Conservation (phyloP, 2,329 filamentous ascomycete genomes). For the Xylaria polymorpha region DNA sequence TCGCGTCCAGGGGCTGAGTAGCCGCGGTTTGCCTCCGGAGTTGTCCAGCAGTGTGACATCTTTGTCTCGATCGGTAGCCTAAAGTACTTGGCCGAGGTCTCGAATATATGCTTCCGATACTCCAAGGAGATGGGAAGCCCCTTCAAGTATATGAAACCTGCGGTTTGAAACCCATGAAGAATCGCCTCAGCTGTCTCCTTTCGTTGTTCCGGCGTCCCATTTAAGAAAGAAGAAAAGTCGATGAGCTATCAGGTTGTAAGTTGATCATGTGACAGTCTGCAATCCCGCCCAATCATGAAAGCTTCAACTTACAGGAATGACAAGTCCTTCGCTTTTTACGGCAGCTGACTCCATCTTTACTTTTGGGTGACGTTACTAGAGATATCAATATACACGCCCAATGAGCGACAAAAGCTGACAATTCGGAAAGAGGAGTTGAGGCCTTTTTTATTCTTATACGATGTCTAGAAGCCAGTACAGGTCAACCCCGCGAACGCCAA, state of each 20-base stretch:
- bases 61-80: constrained; percentile 71
- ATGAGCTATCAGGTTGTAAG: constrained; percentile 68
- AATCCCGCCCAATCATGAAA: background rate
- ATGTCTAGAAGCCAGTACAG: background rate
- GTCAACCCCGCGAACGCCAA: background rate
- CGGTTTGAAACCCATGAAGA: constrained; percentile 82
- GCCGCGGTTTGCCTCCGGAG: constrained; percentile 77
- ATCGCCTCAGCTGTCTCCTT: constrained; percentile 75
- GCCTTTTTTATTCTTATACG: background rate
- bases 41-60: constrained; percentile 75
- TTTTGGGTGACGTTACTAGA: background rate
- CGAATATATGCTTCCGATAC: constrained; percentile 71
- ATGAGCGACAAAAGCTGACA: background rate
- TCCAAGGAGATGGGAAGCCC: constrained; percentile 77
- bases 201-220: constrained; percentile 70
- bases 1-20: constrained; percentile 78
- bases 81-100: constrained; percentile 78
- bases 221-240: constrained; percentile 79
- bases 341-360: constrained; percentile 55
- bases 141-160: constrained; percentile 90
- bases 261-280: constrained; percentile 25
- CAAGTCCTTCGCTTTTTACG: constrained; percentile 63
- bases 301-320: constrained; percentile 62
- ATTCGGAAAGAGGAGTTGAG: background rate
- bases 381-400: background rate